Evolutionary conservation across 352 stramenopile genomes (phyloP).

Genomic region (Thraustochytrium sp.): DNA sequence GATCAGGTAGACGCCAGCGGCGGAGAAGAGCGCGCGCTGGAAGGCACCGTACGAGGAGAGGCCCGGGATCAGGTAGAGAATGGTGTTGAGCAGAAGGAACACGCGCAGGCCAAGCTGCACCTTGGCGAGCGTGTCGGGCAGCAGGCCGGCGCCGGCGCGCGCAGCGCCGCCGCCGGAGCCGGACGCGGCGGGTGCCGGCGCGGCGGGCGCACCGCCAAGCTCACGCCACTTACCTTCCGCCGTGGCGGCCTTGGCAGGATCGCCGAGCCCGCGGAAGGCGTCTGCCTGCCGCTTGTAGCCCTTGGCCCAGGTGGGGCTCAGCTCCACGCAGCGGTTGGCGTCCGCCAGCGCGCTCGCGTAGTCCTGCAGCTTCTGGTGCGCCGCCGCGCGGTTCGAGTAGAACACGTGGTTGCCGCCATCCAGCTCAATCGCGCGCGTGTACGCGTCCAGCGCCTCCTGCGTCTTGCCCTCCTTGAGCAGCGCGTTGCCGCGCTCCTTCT

Average conservation of each 20-base stretch:
- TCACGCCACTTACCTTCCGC: slow-evolving; percentile 44
- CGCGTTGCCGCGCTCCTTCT: slow-evolving; percentile 44
- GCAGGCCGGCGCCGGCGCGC: neutral
- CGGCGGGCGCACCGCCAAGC: neutral
- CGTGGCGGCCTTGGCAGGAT: slow-evolving; percentile 50
- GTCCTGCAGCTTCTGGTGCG: slow-evolving; percentile 29
- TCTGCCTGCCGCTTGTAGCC: slow-evolving; percentile 74
- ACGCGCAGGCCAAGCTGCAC: slow-evolving; percentile 56
- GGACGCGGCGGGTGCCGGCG: neutral
- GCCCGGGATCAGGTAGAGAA: slow-evolving; percentile 58
- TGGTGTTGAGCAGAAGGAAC: slow-evolving; percentile 72
- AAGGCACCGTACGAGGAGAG: neutral
- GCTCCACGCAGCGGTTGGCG: slow-evolving; percentile 66
- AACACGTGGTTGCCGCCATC: slow-evolving; percentile 75
- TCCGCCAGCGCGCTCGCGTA: slow-evolving; percentile 62
- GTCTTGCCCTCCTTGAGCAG: slow-evolving; percentile 41
- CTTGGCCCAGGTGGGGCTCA: slow-evolving; percentile 71
- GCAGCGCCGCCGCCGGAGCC: neutral
- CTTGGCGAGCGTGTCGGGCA: slow-evolving; percentile 5
- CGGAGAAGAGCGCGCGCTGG: neutral
- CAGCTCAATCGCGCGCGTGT: slow-evolving; percentile 63
- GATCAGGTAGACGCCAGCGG: slow-evolving; percentile 48
- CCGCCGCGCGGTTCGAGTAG: slow-evolving; percentile 66
- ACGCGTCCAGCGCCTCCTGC: slow-evolving; percentile 44
- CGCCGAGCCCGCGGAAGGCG: slow-evolving; percentile 59